phyloP scores from a whole-genome alignment of 208 protist genomes.

The Lotmaria passim region DNA sequence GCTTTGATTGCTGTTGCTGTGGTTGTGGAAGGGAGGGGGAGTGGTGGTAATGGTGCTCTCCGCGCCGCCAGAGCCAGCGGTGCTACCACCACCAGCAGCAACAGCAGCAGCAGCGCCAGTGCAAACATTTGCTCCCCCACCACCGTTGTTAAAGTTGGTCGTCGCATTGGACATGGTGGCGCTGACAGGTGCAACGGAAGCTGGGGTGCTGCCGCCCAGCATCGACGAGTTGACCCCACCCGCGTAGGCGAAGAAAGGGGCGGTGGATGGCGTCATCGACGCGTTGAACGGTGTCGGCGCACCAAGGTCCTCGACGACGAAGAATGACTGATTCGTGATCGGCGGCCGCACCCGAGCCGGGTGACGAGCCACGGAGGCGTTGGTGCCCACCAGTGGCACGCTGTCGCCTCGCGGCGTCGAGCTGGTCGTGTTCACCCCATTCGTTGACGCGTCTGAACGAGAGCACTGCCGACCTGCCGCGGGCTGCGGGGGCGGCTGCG shows the following conservation, averaged over 20 bases:
- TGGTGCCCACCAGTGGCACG: constrained; percentile 19
- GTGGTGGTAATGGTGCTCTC: not conserved
- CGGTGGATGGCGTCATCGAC: constrained; percentile 5
- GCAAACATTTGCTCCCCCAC: too few species aligned
- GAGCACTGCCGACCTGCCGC: not conserved
- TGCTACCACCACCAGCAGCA: constrained; percentile 2
- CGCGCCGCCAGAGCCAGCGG: not conserved
- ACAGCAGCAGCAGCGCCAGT: too few species aligned
- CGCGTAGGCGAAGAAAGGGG: not conserved
- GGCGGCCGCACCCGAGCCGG: constrained; percentile 23
- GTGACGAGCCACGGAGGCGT: constrained; percentile 10
- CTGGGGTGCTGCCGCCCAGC: not conserved
- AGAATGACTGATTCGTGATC: constrained; percentile 59
- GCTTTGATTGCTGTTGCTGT: constrained; percentile 8
- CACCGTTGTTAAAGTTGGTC: not conserved
- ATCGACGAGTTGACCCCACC: not conserved
- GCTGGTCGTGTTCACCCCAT: constrained; percentile 6
- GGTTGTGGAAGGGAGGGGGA: too few species aligned
- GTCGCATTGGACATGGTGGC: too few species aligned
- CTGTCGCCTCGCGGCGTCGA: constrained; percentile 17
- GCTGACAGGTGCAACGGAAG: constrained; percentile 16
- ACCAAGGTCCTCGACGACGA: constrained; percentile 50
- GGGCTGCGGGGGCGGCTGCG: not conserved
- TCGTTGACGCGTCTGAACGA: constrained; percentile 2
- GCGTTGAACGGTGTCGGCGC: constrained; percentile 5